A percentile compares a stretch with the other conserved stretches of the same genome.
These are phyloP conservation scores for Eruca vesicaria DNA, from an alignment of 441 rosid genomes.

Conservation along the genomic window DNA sequence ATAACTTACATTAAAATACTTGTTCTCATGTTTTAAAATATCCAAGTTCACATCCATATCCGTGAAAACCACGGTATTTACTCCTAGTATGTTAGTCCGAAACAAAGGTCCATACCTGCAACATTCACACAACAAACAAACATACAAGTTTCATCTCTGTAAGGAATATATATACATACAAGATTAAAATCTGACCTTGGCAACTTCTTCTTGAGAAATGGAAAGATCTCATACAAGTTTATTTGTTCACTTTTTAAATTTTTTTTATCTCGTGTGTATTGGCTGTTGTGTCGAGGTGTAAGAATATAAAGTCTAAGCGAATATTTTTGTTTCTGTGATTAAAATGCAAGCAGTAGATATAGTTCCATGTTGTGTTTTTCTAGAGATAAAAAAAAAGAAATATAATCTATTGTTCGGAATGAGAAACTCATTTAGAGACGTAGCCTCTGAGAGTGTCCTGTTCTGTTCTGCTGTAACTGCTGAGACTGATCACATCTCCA, in stretches of 20 bases:
- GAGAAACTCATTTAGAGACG: no score
- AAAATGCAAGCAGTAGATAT: background rate
- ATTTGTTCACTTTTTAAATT: no score
- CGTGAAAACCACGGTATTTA: constrained; percentile 35
- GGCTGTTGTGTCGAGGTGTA: background rate
- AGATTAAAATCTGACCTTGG: background rate
- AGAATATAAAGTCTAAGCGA: background rate
- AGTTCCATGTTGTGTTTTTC: background rate
- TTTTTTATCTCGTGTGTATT: constrained; percentile 19
- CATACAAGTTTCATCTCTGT: background rate
- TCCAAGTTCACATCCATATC: constrained; percentile 43
- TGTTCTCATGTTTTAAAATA: constrained; percentile 16
- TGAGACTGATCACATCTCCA: no score
- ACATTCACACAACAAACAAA: constrained; percentile 1
- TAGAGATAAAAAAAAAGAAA: no score
- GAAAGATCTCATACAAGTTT: constrained; percentile 38
- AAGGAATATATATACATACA: background rate
- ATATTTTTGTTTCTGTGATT: background rate
- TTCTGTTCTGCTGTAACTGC: no score
- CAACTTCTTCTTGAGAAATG: constrained; percentile 39
- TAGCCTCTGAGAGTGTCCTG: no score
- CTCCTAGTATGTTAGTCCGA: constrained; percentile 42
- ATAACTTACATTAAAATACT: constrained; percentile 1
- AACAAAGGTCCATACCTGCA: constrained; percentile 47
- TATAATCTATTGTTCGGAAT: background rate